phyloP scores from a whole-genome alignment of 2,329 filamentous ascomycete species.

The Bertia moriformis region DNA sequence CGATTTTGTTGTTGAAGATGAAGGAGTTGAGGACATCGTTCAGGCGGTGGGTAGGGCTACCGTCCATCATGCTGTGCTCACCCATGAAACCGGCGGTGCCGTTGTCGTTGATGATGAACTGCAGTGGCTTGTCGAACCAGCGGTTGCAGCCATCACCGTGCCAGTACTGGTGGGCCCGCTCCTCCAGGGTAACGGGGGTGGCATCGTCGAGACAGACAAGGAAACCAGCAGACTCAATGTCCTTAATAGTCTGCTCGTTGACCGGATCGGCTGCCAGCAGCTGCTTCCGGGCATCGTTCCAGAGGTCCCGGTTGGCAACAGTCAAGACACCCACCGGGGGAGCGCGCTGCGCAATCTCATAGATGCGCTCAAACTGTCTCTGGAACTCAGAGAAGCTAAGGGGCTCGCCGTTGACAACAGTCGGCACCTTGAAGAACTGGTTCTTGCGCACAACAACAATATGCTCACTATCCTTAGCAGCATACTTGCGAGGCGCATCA shows the following conservation, averaged over 20 bases:
- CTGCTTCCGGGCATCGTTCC: background rate
- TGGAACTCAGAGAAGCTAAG: background rate
- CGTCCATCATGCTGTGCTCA: conserved; percentile 11
- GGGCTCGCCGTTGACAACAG: background rate
- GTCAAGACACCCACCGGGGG: background rate
- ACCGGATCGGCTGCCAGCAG: background rate
- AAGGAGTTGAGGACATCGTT: conserved; percentile 5
- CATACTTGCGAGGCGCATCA: background rate
- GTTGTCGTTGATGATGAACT: conserved; percentile 11
- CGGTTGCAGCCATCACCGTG: conserved; percentile 8
- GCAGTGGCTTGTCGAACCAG: conserved; percentile 11
- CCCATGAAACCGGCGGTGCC: conserved; percentile 9
- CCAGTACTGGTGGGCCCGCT: conserved; percentile 7
- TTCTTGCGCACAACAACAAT: conserved; percentile 1
- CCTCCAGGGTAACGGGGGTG: conserved; percentile 5
- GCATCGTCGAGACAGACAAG: conserved; percentile 10
- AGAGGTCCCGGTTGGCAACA: background rate
- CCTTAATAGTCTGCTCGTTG: conserved; percentile 4
- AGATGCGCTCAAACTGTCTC: background rate
- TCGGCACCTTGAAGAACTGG: conserved; percentile 1
- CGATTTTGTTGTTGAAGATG: conserved; percentile 22
- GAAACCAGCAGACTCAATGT: conserved; percentile 10
- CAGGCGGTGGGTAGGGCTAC: conserved; percentile 1
- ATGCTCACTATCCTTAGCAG: background rate
- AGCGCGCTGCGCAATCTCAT: background rate